These are phyloP conservation scores for Byssothecium circinans DNA, from an alignment of 2,329 filamentous ascomycete genomes.

Conservation along the genomic window DNA sequence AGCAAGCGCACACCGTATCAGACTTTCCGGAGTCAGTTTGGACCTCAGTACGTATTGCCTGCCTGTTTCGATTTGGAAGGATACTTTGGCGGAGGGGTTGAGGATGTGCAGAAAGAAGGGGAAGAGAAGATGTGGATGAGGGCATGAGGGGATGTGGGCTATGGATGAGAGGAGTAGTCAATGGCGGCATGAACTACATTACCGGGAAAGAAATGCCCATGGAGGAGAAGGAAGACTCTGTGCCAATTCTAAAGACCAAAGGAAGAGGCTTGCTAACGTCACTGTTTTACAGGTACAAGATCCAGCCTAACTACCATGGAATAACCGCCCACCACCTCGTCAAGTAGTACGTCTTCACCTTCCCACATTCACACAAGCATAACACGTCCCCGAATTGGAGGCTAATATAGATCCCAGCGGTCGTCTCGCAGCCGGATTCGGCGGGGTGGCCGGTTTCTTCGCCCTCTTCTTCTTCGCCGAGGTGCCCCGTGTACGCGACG, in stretches of 20 bases:
- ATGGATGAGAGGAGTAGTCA: slow-evolving; percentile 1
- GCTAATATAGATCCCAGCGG: slow-evolving; percentile 24
- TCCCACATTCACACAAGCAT: neutral
- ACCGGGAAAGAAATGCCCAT: too few species aligned
- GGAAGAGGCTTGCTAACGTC: slow-evolving; percentile 15
- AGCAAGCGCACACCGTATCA: slow-evolving; percentile 45
- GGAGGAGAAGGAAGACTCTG: too few species aligned
- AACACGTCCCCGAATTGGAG: neutral
- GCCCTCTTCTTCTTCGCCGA: slow-evolving; percentile 67
- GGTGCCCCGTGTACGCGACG: slow-evolving; percentile 62
- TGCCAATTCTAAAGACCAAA: too few species aligned
- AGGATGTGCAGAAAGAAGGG: neutral
- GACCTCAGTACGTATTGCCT: slow-evolving; percentile 55
- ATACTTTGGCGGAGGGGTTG: slow-evolving; percentile 6
- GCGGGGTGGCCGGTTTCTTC: slow-evolving; percentile 59
- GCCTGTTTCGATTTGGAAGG: too few species aligned
- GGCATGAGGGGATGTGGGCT: neutral
- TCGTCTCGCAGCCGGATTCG: slow-evolving; percentile 57
- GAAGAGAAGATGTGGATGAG: neutral
- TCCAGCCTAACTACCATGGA: slow-evolving; percentile 53
- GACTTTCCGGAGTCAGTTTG: slow-evolving; percentile 60
- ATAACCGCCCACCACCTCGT: slow-evolving; percentile 47
- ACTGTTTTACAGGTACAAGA: slow-evolving; percentile 52
- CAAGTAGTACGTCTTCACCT: slow-evolving; percentile 49
- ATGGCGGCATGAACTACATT: too few species aligned